A percentile compares a stretch with the other conserved stretches of the same genome.
Conservation (phyloP, 83 land plant genomes). For the Picea abies region DNA sequence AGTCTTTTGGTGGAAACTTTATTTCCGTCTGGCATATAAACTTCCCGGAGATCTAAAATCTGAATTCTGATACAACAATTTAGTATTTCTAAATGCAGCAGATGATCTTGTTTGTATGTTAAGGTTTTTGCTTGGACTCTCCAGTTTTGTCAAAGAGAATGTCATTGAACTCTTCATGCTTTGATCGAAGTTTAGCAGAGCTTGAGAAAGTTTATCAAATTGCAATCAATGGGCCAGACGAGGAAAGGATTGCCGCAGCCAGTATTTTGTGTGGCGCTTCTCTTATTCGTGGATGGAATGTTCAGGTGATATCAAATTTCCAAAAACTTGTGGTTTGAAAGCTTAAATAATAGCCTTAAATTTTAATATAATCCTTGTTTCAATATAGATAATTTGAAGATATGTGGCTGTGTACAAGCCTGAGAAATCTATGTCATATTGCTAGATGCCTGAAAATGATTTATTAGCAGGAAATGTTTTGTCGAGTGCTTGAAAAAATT, state of each 20-base stretch:
- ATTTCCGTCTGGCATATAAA: too few relatives aligned
- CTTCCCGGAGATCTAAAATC: neutral
- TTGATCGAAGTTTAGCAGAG: constrained; percentile 85
- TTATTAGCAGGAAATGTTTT: neutral
- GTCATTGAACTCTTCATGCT: constrained; percentile 22
- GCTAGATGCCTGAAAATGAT: too few relatives aligned
- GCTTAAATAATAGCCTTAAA: neutral
- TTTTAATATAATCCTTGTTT: neutral
- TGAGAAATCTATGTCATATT: too few relatives aligned
- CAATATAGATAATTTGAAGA: neutral
- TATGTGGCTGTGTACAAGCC: neutral
- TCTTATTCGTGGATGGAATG: constrained; percentile 77
- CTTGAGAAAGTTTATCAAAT: constrained; percentile 77
- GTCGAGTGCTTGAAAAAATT: neutral
- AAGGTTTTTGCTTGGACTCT: neutral
- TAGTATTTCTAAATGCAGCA: neutral
- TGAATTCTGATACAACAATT: neutral
- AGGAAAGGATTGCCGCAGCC: constrained; percentile 83
- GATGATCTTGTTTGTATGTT: neutral
- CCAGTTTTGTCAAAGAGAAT: constrained; percentile 1
- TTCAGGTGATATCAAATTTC: constrained; percentile 55
- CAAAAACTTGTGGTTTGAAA: neutral
- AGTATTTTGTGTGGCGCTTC: constrained; percentile 83
- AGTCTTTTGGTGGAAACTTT: neutral
- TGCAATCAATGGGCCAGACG: constrained; percentile 70